Evolutionary conservation across 352 stramenopile species (phyloP), one percentile per base, ranked within the genome.

Genomic region (Pythium grandisporangium): DNA sequence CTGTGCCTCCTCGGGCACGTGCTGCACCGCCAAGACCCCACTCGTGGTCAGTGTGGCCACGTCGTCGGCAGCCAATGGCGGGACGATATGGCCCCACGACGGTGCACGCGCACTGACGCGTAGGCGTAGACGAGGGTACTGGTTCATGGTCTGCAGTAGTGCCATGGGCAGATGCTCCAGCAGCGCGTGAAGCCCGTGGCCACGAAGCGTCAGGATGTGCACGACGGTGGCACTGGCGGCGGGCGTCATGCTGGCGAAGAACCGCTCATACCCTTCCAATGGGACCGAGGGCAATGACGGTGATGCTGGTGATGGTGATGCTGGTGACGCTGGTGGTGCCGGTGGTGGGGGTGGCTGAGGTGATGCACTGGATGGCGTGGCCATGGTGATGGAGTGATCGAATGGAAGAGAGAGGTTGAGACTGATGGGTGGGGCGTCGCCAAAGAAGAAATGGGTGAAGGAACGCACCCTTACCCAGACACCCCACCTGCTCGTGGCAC

Each of bases 211-310:
- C 23, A 73, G 53, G 13, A 79, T 56, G 39, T 79, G 66, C 12
- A 68, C 67, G 3, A 84, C 51, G 41, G 56, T 71, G 27, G 59
- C 51, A 40, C 65, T 73, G 20, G 57, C 51, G 21, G 20, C 26
- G 12, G 62, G 57, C 16, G 75, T 48, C 70, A 84, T 84, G n/a
- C n/a, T n/a, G 13, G 70, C 62, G 43, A 74, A 80, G 57, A 84
- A 84, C 30, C 70, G 64, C 55, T 84, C 70, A 34, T 84, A 84
- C 37, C 70, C 67, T 26, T 76, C 66, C 4, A 84, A 60, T n/a
- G 57, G 55, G 35, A 80, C 69, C 30, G 66, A 23, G 8, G 10
- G 34, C n/a, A 39, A 39, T 36, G 30, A 67, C 32, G 0, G 56
- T 55, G 13, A 69, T 33, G 17, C n/a, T 42, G 17, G 55, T 72